Conservation (phyloP, 345 rosid species). For the Euphorbia pulcherrima region DNA sequence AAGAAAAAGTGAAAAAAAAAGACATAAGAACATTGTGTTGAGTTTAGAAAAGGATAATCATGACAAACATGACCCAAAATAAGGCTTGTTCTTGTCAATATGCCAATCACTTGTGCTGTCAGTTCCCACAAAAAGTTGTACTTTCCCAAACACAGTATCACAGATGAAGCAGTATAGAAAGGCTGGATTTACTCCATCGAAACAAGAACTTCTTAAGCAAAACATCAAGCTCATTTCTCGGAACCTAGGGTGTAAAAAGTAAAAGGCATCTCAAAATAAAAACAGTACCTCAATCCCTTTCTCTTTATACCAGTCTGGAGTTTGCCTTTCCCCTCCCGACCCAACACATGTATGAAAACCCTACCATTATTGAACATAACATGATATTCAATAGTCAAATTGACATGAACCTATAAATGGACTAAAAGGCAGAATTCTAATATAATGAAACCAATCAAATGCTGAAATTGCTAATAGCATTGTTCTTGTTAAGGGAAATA, state of each 20-base stretch:
- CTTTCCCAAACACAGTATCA: not conserved
- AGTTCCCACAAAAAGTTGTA: not conserved
- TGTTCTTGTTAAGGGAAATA: not conserved
- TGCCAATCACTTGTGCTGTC: not conserved
- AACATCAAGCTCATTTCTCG: not conserved
- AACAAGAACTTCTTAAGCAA: not conserved
- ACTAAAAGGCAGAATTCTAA: not conserved
- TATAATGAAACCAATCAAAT: not conserved
- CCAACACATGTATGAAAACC: constrained; percentile 99
- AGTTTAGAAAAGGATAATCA: not conserved
- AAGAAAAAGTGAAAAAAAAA: not conserved
- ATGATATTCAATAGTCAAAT: constrained; percentile 14
- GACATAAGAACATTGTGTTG: not conserved
- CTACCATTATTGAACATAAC: constrained; percentile 30
- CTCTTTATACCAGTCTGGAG: constrained; percentile 90
- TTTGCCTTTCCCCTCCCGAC: constrained; percentile 92
- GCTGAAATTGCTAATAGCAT: not conserved
- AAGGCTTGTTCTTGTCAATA: not conserved
- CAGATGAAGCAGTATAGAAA: not conserved
- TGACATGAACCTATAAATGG: not conserved
- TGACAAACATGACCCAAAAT: not conserved
- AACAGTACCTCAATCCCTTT: constrained; percentile 80
- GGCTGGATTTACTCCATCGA: not conserved
- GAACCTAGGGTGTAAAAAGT: not conserved
- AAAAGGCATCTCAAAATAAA: not conserved